Evolutionary conservation across 2,329 filamentous ascomycete genomes (phyloP).

Genomic region (Fusarium buharicum): DNA sequence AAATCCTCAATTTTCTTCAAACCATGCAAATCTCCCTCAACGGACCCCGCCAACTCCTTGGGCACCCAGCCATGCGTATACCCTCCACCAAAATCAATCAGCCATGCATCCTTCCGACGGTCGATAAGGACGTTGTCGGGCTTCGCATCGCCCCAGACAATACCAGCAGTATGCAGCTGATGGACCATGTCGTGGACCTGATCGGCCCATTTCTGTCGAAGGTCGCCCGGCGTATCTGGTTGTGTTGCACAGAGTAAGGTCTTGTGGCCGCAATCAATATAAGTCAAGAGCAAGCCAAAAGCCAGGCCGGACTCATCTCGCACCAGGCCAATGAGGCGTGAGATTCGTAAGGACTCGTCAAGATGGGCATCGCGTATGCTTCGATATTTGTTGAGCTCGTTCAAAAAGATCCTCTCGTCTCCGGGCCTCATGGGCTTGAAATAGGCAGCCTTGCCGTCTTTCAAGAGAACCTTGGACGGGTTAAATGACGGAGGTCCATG

Average conservation of each 20-base stretch:
- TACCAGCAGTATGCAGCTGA: not conserved
- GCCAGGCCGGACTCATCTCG: not conserved
- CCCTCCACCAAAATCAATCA: constrained; percentile 9
- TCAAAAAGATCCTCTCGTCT: constrained; percentile 1
- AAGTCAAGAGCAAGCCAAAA: not conserved
- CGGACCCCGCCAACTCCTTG: not conserved
- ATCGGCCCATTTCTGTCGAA: not conserved
- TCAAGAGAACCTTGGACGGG: constrained; percentile 11
- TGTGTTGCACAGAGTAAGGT: not conserved
- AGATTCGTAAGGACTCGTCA: not conserved
- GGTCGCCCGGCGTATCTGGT: not conserved
- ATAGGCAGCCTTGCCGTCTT: constrained; percentile 11
- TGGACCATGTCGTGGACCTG: not conserved
- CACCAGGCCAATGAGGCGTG: not conserved
- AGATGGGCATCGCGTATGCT: constrained; percentile 13
- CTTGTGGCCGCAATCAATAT: not conserved
- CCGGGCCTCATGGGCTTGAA: constrained; percentile 17
- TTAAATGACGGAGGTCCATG: not conserved
- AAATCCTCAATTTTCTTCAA: not conserved
- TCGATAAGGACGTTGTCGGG: constrained; percentile 4
- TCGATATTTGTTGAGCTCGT: constrained; percentile 24
- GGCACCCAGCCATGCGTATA: not conserved
- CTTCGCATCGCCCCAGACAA: constrained; percentile 3
- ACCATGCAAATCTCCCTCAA: not conserved
- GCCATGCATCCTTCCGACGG: not conserved